phyloP scores from a whole-genome alignment of 805 yeast genomes.

The Candida germanica region DNA sequence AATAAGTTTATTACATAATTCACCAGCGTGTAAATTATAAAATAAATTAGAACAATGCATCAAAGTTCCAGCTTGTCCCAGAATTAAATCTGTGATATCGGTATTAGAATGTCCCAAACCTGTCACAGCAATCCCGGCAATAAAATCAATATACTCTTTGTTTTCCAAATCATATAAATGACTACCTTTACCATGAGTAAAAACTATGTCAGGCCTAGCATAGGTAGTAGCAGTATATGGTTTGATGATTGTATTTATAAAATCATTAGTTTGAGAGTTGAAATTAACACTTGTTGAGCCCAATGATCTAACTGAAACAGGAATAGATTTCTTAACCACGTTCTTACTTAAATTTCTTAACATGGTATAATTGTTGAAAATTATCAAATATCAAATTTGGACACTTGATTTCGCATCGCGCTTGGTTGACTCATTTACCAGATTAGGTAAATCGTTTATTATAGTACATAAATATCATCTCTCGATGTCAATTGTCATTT shows the following conservation, averaged over 20 bases:
- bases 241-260: constrained; percentile 43
- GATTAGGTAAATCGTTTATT: constrained; percentile 8
- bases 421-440: constrained; percentile 28
- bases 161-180: constrained; percentile 77
- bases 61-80: constrained; percentile 68
- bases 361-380: too few relatives aligned
- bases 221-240: constrained; percentile 73
- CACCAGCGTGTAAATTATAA: constrained; percentile 81
- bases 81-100: constrained; percentile 65
- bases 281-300: constrained; percentile 23
- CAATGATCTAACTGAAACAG: neutral
- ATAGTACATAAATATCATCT: constrained; percentile 9
- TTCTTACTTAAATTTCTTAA: constrained; percentile 1
- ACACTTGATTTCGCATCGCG: constrained; percentile 30
- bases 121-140: constrained; percentile 98
- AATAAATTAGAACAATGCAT: constrained; percentile 85
- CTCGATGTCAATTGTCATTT: constrained; percentile 35
- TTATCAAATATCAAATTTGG: neutral
- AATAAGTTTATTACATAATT: constrained; percentile 68
- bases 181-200: constrained; percentile 82
- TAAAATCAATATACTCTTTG: constrained; percentile 79
- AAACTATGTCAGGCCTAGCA: constrained; percentile 71
- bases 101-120: constrained; percentile 84
- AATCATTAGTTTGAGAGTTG: constrained; percentile 34
- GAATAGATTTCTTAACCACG: neutral